A percentile compares a stretch with the other conserved stretches of the same genome.
Evolutionary conservation across 1,284 basidiomycete genomes (phyloP).

Genomic region (Rhodotorula sp.): DNA sequence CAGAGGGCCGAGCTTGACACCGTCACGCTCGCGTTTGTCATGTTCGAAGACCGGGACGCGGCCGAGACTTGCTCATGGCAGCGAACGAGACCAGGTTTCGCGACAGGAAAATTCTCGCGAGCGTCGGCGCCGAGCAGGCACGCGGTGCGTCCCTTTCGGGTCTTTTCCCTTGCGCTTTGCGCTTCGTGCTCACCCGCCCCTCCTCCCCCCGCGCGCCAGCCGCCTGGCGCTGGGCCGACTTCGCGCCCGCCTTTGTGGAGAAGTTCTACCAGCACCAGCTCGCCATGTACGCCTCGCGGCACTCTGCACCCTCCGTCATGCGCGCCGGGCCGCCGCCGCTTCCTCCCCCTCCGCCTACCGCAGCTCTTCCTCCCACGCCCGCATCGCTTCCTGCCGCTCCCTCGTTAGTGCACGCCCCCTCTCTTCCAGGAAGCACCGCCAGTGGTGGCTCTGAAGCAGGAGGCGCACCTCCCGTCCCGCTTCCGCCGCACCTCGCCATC

Average conservation of each 20-base stretch:
- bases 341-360: neutral
- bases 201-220: neutral
- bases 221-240: slow-evolving; percentile 12
- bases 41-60: neutral
- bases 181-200: neutral
- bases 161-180: neutral
- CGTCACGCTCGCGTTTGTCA: slow-evolving; percentile 20
- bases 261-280: neutral
- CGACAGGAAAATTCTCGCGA: neutral
- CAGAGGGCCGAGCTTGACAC: neutral
- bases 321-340: neutral
- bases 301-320: neutral
- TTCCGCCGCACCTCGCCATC: neutral
- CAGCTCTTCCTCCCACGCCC: no score
- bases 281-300: neutral
- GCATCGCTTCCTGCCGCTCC: neutral
- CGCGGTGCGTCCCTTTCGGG: neutral
- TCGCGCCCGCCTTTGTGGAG: slow-evolving; percentile 14
- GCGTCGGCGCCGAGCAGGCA: neutral
- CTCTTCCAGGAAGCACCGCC: neutral
- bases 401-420: neutral
- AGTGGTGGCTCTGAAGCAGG: no score
- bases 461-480: neutral
- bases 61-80: neutral
- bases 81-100: neutral